phyloP scores from a whole-genome alignment of 2,329 filamentous ascomycete genomes.

The Clonostachys byssicola region DNA sequence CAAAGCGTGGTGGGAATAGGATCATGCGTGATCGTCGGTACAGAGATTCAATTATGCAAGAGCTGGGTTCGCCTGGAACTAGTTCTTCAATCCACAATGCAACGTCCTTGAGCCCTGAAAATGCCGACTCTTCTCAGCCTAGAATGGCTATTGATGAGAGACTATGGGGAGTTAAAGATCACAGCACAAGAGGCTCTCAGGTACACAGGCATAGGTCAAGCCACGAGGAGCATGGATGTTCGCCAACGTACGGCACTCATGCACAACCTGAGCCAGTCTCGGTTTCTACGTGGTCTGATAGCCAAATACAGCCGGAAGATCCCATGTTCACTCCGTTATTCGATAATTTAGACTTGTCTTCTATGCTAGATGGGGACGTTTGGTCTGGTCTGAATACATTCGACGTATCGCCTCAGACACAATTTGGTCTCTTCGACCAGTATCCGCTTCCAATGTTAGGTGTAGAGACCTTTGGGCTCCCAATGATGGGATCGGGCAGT shows the following conservation, averaged over 20 bases:
- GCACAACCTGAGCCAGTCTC: background rate
- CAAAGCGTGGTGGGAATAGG: too few species aligned
- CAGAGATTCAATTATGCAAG: too few species aligned
- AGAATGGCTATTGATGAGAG: background rate
- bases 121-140: too few species aligned
- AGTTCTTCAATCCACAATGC: too few species aligned
- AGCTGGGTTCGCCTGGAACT: too few species aligned
- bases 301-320: too few species aligned
- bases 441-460: background rate
- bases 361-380: constrained; percentile 2
- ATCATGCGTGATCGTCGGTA: too few species aligned
- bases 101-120: too few species aligned
- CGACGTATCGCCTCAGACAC: constrained; percentile 2
- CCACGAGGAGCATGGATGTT: background rate
- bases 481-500: background rate
- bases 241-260: background rate
- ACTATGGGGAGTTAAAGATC: constrained; percentile 1
- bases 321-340: background rate
- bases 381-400: constrained; percentile 2
- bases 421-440: constrained; percentile 3
- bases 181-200: background rate
- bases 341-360: constrained; percentile 2
- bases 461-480: constrained; percentile 3
- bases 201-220: background rate
- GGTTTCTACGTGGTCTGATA: background rate